Percentiles rank a stretch among this genome's conserved stretches.
phyloP scores from a whole-genome alignment of 2,329 filamentous ascomycete genomes.

The Fusarium cicatricum region DNA sequence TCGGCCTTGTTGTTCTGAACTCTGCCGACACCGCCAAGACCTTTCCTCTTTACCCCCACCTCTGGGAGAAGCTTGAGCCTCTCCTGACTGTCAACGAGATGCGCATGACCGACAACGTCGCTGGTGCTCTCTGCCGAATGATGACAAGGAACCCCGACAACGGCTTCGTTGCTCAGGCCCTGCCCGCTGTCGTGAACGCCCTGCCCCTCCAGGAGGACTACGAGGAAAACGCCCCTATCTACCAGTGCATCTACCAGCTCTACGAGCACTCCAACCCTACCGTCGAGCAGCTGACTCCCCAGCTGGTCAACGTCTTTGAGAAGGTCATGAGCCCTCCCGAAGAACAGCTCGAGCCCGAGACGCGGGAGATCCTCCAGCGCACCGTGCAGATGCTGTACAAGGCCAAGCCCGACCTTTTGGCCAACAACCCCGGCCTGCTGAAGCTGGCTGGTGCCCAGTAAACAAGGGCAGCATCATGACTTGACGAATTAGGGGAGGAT shows the following conservation, averaged over 20 bases:
- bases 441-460: conserved; percentile 44
- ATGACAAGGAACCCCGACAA: conserved; percentile 87
- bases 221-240: conserved; percentile 96
- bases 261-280: conserved; percentile 77
- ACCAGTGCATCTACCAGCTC: conserved; percentile 86
- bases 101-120: conserved; percentile 90
- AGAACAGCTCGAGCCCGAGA: conserved; percentile 79
- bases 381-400: conserved; percentile 63
- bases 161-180: conserved; percentile 80
- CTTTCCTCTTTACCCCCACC: conserved; percentile 78
- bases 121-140: conserved; percentile 90
- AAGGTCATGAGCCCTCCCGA: conserved; percentile 75
- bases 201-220: conserved; percentile 92
- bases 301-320: conserved; percentile 75
- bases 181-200: conserved; percentile 80
- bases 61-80: conserved; percentile 87
- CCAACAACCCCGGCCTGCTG: conserved; percentile 45
- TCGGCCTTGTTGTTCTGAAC: conserved; percentile 84
- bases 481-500: conserved; percentile 25
- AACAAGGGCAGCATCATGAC: conserved; percentile 22
- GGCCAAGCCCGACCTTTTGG: conserved; percentile 46
- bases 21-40: conserved; percentile 75
- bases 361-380: conserved; percentile 70
- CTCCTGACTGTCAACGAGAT: conserved; percentile 80
- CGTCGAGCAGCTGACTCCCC: conserved; percentile 73